Percentiles rank a stretch among this genome's conserved stretches.
Conservation (phyloP, 2,329 filamentous ascomycete genomes). For the Diaporthe helianthi region DNA sequence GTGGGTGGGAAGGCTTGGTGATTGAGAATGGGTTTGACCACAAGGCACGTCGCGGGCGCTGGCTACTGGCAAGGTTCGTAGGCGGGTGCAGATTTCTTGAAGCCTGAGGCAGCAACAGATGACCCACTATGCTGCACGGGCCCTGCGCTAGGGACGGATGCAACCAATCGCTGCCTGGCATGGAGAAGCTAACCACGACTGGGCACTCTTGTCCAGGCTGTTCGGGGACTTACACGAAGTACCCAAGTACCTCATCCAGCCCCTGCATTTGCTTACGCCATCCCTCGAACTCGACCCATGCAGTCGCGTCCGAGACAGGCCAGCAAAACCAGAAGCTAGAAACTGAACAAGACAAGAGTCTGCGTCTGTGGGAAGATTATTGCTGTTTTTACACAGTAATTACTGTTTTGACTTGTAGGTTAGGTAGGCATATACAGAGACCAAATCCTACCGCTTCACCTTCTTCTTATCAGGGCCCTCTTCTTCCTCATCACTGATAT, state of each 20-base stretch:
- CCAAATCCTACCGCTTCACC: constrained; percentile 53
- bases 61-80: constrained; percentile 53
- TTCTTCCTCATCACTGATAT: constrained; percentile 85
- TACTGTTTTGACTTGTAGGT: neutral
- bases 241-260: constrained; percentile 30
- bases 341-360: neutral
- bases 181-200: constrained; percentile 11
- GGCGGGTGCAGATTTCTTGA: constrained; percentile 38
- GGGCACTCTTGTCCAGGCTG: neutral
- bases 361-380: neutral
- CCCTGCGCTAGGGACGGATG: constrained; percentile 44
- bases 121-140: constrained; percentile 4
- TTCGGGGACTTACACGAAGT: constrained; percentile 34
- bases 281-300: neutral
- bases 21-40: constrained; percentile 55
- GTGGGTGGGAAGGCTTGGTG: constrained; percentile 37
- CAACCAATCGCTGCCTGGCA: constrained; percentile 42
- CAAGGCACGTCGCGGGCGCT: constrained; percentile 40
- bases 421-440: constrained; percentile 35
- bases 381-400: neutral
- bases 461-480: constrained; percentile 72
- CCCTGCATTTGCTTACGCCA: constrained; percentile 25
- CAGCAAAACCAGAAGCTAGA: neutral
- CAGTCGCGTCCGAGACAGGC: constrained; percentile 1
- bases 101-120: constrained; percentile 19